A percentile compares a stretch with the other conserved stretches of the same genome.
Conservation (phyloP, 2,329 filamentous ascomycete species). For the Aspergillus sp. region DNA sequence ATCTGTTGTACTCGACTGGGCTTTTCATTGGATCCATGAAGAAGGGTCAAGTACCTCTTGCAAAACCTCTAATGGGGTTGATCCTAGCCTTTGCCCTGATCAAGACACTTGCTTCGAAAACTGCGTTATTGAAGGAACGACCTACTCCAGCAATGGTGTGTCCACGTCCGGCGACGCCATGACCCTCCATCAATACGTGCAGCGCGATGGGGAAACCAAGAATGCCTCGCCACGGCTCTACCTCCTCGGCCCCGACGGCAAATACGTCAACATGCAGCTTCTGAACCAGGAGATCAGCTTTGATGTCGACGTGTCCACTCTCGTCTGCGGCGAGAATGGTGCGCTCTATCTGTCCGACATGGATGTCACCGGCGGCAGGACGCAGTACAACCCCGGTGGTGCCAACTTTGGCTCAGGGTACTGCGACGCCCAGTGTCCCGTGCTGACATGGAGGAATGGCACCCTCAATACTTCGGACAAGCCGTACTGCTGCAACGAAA, state of each 20-base stretch:
- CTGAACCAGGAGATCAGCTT: conserved; percentile 61
- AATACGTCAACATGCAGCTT: conserved; percentile 56
- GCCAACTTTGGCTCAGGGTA: conserved; percentile 55
- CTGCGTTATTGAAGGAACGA: conserved; percentile 48
- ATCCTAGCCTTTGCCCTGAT: conserved; percentile 40
- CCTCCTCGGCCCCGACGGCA: conserved; percentile 51
- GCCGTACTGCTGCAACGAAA: conserved; percentile 57
- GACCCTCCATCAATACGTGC: too few species aligned
- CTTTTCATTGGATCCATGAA: conserved; percentile 50
- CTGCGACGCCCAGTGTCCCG: conserved; percentile 50
- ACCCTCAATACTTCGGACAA: conserved; percentile 42
- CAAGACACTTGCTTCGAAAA: conserved; percentile 43
- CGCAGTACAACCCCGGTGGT: conserved; percentile 47
- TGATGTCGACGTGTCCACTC: conserved; percentile 59
- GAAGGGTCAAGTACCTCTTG: conserved; percentile 44
- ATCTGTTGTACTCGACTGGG: conserved; percentile 47
- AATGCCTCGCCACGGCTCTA: conserved; percentile 49
- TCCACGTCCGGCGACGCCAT: conserved; percentile 41
- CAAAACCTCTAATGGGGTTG: conserved; percentile 42
- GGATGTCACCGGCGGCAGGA: conserved; percentile 49
- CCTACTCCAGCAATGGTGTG: conserved; percentile 47
- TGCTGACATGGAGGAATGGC: conserved; percentile 49
- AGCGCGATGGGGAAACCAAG: conserved; percentile 37
- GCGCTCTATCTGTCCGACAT: conserved; percentile 58
- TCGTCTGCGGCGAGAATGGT: conserved; percentile 62